phyloP scores from a whole-genome alignment of 2,329 filamentous ascomycete species.

The Fusarium foetens region DNA sequence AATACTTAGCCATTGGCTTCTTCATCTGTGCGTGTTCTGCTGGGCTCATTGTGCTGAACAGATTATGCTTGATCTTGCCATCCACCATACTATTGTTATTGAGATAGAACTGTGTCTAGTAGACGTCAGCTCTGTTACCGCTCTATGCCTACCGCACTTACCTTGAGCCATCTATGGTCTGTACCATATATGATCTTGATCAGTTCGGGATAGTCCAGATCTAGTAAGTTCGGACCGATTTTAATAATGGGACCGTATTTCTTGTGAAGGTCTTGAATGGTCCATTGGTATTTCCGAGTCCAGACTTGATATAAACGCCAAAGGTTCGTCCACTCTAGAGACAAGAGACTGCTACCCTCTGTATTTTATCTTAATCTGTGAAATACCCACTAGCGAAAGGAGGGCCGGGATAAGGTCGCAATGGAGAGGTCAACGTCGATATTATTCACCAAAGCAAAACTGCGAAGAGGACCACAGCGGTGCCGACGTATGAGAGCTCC shows the following conservation, averaged over 20 bases:
- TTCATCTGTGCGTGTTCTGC: conserved; percentile 37
- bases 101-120: conserved; percentile 36
- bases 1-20: conserved; percentile 45
- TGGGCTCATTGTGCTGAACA: conserved; percentile 40
- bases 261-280: conserved; percentile 49
- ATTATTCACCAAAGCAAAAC: background rate
- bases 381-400: background rate
- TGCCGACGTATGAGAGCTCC: no score
- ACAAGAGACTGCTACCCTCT: no score
- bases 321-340: conserved; percentile 47
- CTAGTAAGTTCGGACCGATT: conserved; percentile 53
- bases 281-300: conserved; percentile 45
- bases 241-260: conserved; percentile 54
- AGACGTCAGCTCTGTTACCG: no score
- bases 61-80: conserved; percentile 40
- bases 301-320: conserved; percentile 47
- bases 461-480: rapidly evolving
- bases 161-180: conserved; percentile 48
- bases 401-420: background rate
- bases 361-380: background rate
- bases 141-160: conserved; percentile 1
- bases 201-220: conserved; percentile 51
- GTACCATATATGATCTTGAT: conserved; percentile 51
- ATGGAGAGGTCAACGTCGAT: background rate
- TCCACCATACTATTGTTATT: conserved; percentile 39